Conservation (phyloP, 1,284 basidiomycete genomes). For the Boletus sp. region DNA sequence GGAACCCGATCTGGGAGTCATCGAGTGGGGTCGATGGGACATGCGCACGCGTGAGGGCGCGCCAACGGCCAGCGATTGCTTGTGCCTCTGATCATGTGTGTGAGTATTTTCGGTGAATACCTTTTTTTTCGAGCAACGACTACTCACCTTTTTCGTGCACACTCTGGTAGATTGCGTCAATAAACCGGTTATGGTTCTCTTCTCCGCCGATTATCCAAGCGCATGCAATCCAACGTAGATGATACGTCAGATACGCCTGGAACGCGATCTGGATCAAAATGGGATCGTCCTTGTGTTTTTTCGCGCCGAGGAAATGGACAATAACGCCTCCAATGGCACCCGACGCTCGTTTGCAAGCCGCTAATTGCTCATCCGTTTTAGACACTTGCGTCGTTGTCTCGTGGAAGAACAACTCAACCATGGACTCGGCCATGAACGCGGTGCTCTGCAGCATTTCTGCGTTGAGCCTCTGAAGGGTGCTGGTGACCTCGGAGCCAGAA, state of each 20-base stretch:
- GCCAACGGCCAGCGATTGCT: conserved; percentile 34
- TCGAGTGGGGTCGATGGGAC: conserved; percentile 25
- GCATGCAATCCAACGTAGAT: conserved; percentile 28
- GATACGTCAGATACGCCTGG: conserved; percentile 31
- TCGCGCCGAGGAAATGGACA: conserved; percentile 30
- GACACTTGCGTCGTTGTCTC: not conserved
- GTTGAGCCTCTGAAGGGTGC: conserved; percentile 34
- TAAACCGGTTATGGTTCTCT: conserved; percentile 21
- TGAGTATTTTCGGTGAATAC: not conserved
- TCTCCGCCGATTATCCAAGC: conserved; percentile 35
- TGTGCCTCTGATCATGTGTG: conserved; percentile 27
- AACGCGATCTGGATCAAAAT: conserved; percentile 36
- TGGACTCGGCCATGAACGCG: conserved; percentile 36
- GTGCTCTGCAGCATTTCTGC: conserved; percentile 37
- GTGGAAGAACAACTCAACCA: conserved; percentile 33
- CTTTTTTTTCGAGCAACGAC: not conserved
- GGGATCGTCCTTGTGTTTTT: conserved; percentile 32
- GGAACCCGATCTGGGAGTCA: conserved; percentile 20
- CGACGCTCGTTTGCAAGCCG: conserved; percentile 25
- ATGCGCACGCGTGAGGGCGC: conserved; percentile 32
- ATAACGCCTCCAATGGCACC: conserved; percentile 22
- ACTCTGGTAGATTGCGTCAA: conserved; percentile 28
- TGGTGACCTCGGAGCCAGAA: conserved; percentile 35
- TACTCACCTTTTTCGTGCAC: conserved; percentile 25
- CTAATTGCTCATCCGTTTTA: conserved; percentile 25